Evolutionary conservation across 2,329 filamentous ascomycete species (phyloP), one percentile per base, ranked within the genome.

Genomic region (Ilyonectria mors-panacis): DNA sequence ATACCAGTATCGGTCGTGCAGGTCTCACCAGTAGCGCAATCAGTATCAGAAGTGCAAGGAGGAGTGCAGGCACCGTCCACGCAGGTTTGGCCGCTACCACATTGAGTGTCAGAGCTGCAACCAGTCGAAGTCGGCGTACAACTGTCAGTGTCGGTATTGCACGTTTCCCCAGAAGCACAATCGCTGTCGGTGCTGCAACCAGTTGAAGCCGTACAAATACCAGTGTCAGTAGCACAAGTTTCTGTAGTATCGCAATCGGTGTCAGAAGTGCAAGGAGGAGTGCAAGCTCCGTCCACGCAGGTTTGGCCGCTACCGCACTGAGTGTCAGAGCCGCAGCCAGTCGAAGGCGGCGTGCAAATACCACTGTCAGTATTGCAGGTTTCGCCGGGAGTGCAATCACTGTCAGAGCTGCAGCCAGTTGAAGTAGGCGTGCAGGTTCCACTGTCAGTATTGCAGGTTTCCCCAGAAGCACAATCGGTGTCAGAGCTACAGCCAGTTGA

Each of bases 191-290:
- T 15, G 17, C 12, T 15, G 12, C 35, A 39, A 5, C 17, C 35
- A 39, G 35, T 39, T 39, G 56, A 15, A 15, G 35, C 35, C 17
- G 13, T 12, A 17, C 35, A 39, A 26, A 26, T 26, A 26, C 23
- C 23, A 39, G 35, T 39, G 5, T 15, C 39, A 7, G 39, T 39
- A 6, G 26, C 42, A 30, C 65, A 67, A n/a, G 55, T 30, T 7
- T 67, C 53, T 17, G 54, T 54, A 12, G 59, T 48, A n/a, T 39
- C 39, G 26, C 65, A 67, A 10, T 67, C 44, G 1, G 47, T 23
- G n/a, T 55, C 54, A 3, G 47, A 26, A 6, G 55, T 47, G 37
- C 65, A 67, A 15, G 35, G 1, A 6, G 35, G 35, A 39, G 10
- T 39, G 35, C 35, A 39, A 13, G 35, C 17, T 12, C 35, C 35